A percentile compares a stretch with the other conserved stretches of the same genome.
Conservation (phyloP, 2,329 filamentous ascomycete species). For the Fusarium penzigii region DNA sequence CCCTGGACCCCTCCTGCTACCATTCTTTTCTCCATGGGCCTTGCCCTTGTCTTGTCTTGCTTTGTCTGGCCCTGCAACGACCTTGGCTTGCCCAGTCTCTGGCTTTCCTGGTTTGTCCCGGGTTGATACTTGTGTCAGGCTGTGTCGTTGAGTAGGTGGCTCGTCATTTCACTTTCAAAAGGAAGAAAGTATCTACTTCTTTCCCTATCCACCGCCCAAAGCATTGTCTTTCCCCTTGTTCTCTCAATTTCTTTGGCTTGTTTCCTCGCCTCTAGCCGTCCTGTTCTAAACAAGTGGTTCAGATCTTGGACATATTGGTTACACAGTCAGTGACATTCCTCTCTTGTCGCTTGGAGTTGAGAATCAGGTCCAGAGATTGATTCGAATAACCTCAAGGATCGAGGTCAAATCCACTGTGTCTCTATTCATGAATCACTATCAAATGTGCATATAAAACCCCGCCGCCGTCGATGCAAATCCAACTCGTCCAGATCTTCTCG, state of each 20-base stretch:
- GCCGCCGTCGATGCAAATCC: constrained; percentile 13
- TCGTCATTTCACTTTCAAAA: constrained; percentile 9
- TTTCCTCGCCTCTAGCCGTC: constrained; percentile 34
- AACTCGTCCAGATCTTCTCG: constrained; percentile 11
- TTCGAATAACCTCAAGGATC: too few species aligned
- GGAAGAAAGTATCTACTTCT: constrained; percentile 20
- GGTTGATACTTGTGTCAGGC: constrained; percentile 13
- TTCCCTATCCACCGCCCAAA: constrained; percentile 25
- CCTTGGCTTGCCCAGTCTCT: constrained; percentile 11
- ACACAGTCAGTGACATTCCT: constrained; percentile 35
- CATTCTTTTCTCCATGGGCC: constrained; percentile 5
- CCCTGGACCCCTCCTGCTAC: constrained; percentile 8
- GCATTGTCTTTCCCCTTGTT: constrained; percentile 19
- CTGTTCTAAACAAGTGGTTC: constrained; percentile 39
- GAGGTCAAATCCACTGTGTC: constrained; percentile 18
- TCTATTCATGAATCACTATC: constrained; percentile 27
- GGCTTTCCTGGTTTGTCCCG: constrained; percentile 13
- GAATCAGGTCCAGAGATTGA: constrained; percentile 11
- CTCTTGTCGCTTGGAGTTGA: constrained; percentile 29
- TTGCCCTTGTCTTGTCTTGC: constrained; percentile 19
- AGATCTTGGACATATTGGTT: constrained; percentile 39
- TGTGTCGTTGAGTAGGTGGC: constrained; percentile 21
- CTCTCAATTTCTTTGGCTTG: constrained; percentile 26
- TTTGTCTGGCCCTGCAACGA: constrained; percentile 22
- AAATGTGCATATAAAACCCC: constrained; percentile 27